These are phyloP conservation scores for Blastobotrys serpentis DNA, from an alignment of 1,139 yeast species.

Conservation along the genomic window DNA sequence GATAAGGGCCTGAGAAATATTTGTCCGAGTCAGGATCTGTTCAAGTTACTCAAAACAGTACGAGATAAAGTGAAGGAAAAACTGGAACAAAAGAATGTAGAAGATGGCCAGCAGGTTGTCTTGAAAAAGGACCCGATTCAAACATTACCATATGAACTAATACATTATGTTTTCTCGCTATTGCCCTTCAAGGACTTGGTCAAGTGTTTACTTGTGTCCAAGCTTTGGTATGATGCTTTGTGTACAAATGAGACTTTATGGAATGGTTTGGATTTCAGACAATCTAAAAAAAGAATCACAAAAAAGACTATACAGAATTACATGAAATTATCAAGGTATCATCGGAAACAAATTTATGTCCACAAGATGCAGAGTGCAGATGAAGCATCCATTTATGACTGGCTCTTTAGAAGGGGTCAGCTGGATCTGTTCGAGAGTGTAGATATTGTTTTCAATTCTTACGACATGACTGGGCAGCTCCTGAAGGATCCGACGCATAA, in stretches of 20 bases:
- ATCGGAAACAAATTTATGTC: neutral
- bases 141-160: conserved; percentile 15
- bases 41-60: neutral
- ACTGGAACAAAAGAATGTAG: neutral
- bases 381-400: neutral
- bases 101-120: neutral
- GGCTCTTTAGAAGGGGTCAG: neutral
- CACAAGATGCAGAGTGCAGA: neutral
- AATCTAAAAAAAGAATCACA: neutral
- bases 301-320: conserved; percentile 1
- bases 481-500: neutral
- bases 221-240: conserved; percentile 13
- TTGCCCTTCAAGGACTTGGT: conserved; percentile 13
- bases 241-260: conserved; percentile 3
- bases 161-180: conserved; percentile 12
- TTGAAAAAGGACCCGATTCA: conserved; percentile 12
- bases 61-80: neutral
- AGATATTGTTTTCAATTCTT: neutral
- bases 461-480: neutral
- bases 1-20: conserved; percentile 9
- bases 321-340: neutral
- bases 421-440: neutral
- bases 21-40: neutral
- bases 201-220: conserved; percentile 13
- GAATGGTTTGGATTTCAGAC: conserved; percentile 2